These are phyloP conservation scores for Nosema muscidifuracis DNA, from an alignment of 371 early-diverging fungal species.

Conservation along the genomic window DNA sequence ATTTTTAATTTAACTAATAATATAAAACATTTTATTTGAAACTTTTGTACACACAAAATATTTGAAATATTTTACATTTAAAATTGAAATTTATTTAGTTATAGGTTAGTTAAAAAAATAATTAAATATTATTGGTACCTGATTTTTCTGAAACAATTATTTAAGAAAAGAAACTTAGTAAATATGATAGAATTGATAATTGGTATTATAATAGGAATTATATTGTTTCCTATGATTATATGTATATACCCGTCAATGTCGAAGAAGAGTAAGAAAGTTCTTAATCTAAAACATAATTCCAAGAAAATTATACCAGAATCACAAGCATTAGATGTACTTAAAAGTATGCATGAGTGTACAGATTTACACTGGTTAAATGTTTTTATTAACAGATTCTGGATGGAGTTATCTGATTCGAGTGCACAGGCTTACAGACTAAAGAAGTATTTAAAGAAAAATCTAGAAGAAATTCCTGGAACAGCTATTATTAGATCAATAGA, in stretches of 20 bases:
- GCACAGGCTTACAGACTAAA: conserved; percentile 54
- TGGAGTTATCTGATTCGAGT: conserved; percentile 47
- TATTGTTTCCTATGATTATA: neutral
- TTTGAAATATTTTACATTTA: too few relatives aligned
- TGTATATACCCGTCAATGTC: neutral
- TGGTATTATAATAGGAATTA: neutral
- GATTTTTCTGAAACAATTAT: too few relatives aligned
- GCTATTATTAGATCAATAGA: conserved; percentile 50
- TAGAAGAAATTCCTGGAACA: conserved; percentile 35
- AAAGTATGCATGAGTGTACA: conserved; percentile 39
- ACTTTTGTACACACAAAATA: too few relatives aligned
- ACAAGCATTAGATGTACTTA: conserved; percentile 8
- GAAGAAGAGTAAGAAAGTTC: neutral
- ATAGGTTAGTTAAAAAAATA: too few relatives aligned
- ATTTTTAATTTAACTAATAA: too few relatives aligned
- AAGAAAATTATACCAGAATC: neutral
- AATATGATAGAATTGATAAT: neutral
- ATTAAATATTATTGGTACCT: too few relatives aligned
- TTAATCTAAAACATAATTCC: neutral
- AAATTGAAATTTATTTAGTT: too few relatives aligned
- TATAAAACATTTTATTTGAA: too few relatives aligned
- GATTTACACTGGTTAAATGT: conserved; percentile 60
- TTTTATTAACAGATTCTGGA: conserved; percentile 53
- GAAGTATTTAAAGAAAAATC: conserved; percentile 40
- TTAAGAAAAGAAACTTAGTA: neutral